Evolutionary conservation across 2,329 filamentous ascomycete genomes (phyloP).

Genomic region (Pestalotiopsis sp.): DNA sequence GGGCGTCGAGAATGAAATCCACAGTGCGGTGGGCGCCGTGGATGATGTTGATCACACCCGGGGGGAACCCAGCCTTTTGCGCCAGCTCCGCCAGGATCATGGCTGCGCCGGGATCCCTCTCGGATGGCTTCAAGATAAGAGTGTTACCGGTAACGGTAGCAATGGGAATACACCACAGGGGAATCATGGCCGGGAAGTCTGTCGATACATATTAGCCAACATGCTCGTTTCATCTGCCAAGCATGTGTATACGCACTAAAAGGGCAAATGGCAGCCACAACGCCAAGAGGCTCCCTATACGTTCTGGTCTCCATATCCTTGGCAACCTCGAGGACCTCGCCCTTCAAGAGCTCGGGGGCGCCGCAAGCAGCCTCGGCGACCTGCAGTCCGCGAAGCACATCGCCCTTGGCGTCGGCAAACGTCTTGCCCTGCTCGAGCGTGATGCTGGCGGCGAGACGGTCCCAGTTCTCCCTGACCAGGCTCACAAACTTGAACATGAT

Average conservation of each 20-base stretch:
- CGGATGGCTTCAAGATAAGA: constrained; percentile 82
- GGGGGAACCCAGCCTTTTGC: constrained; percentile 79
- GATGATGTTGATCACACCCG: constrained; percentile 81
- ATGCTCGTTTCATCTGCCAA: not conserved
- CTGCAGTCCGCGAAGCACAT: constrained; percentile 81
- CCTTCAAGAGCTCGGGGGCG: constrained; percentile 80
- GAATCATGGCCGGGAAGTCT: constrained; percentile 93
- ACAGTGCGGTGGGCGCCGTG: constrained; percentile 82
- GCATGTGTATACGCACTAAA: constrained; percentile 64
- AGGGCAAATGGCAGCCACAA: constrained; percentile 83
- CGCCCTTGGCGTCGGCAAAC: constrained; percentile 78
- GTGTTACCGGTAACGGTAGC: constrained; percentile 85
- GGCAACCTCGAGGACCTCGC: constrained; percentile 81
- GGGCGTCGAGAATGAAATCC: constrained; percentile 84
- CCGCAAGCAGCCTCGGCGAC: constrained; percentile 82
- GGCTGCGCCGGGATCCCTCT: constrained; percentile 80
- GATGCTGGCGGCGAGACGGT: constrained; percentile 81
- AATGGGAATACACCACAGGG: constrained; percentile 87
- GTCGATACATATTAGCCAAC: constrained; percentile 17
- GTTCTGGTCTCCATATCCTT: constrained; percentile 89
- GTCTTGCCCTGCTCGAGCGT: constrained; percentile 90
- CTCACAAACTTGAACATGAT: constrained; percentile 87
- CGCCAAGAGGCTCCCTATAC: constrained; percentile 80
- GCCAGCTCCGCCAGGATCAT: constrained; percentile 85
- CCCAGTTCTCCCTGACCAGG: constrained; percentile 83